Conservation (phyloP, 768 basidiomycete species). For the Boletus sp. region DNA sequence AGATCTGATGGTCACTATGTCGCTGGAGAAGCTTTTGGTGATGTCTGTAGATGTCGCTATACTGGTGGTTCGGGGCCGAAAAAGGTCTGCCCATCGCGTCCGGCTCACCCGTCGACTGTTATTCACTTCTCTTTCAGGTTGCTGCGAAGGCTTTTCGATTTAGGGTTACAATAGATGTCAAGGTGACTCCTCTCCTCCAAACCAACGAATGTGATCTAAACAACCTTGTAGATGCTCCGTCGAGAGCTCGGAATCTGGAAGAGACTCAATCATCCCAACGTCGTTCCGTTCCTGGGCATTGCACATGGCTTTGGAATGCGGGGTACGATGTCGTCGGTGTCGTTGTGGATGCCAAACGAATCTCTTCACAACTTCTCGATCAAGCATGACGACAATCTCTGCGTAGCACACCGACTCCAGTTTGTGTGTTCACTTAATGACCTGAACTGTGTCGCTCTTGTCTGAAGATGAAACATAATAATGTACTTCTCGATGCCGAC, state of each 20-base stretch:
- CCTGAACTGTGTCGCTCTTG: slow-evolving; percentile 14
- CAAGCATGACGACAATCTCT: no score
- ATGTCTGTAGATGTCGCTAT: slow-evolving; percentile 13
- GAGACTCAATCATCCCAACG: slow-evolving; percentile 18
- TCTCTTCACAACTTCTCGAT: slow-evolving; percentile 21
- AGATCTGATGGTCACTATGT: background rate
- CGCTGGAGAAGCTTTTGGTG: slow-evolving; percentile 11
- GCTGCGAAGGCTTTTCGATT: slow-evolving; percentile 19
- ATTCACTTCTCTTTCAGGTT: slow-evolving; percentile 4
- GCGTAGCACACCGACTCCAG: slow-evolving; percentile 7
- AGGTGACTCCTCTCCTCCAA: no score
- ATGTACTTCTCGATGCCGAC: slow-evolving; percentile 12
- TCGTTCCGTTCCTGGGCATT: no score
- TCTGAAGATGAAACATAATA: slow-evolving; percentile 1
- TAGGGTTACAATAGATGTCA: background rate
- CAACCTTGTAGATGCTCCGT: slow-evolving; percentile 17
- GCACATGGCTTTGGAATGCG: no score
- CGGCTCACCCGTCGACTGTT: background rate
- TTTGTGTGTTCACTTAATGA: slow-evolving; percentile 18
- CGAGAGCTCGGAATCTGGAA: slow-evolving; percentile 30
- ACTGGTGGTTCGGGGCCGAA: background rate
- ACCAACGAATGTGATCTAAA: background rate
- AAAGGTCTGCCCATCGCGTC: background rate
- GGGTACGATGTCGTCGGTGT: no score
- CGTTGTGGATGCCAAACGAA: no score